These are phyloP conservation scores for Fragaria nilgerrensis DNA, from an alignment of 306 rosid genomes.

Conservation along the genomic window DNA sequence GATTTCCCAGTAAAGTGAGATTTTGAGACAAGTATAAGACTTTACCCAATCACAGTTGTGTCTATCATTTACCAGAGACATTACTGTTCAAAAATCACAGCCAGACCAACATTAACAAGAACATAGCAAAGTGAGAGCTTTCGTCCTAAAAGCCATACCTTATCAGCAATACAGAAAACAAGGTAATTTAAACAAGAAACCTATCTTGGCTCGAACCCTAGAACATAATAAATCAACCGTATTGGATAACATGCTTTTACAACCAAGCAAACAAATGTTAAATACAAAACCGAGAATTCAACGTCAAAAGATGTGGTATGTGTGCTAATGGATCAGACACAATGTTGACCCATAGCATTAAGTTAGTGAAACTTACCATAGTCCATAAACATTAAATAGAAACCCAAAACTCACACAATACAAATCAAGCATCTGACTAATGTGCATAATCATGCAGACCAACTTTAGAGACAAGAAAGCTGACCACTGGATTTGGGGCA, in stretches of 20 bases:
- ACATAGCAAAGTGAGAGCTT: neutral
- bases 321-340: neutral
- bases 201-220: neutral
- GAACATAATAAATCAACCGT: neutral
- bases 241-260: neutral
- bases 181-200: neutral
- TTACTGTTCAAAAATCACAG: neutral
- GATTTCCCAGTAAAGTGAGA: neutral
- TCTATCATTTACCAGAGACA: neutral
- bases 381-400: neutral
- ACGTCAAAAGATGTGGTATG: neutral
- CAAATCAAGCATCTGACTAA: neutral
- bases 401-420: neutral
- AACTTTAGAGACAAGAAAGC: neutral
- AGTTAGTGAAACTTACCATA: neutral
- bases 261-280: neutral
- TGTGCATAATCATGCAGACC: constrained; percentile 4
- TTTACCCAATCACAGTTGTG: neutral
- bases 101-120: neutral
- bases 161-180: neutral
- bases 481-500: neutral
- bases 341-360: neutral
- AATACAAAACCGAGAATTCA: too few species aligned
- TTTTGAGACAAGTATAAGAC: neutral
- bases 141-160: neutral